These are phyloP conservation scores for Osmozyma mogii DNA, from an alignment of 805 yeast genomes.

Conservation along the genomic window DNA sequence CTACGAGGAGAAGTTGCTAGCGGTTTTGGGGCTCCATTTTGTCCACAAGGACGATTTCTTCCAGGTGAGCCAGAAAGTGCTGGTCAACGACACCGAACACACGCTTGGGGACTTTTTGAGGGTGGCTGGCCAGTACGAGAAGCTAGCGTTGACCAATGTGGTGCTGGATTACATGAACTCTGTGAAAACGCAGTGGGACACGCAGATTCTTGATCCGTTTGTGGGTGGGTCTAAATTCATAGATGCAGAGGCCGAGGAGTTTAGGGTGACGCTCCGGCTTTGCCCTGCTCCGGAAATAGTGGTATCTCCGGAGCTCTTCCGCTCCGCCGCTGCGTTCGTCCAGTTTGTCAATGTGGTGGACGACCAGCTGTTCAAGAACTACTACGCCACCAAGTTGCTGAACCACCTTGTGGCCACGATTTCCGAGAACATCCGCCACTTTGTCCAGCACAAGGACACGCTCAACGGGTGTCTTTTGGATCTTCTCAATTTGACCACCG, in stretches of 20 bases:
- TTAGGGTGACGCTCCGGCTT: neutral
- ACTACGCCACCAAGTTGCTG: slow-evolving; percentile 21
- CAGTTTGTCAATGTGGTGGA: slow-evolving; percentile 21
- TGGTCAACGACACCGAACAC: slow-evolving; percentile 1
- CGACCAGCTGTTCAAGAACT: slow-evolving; percentile 16
- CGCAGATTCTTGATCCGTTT: slow-evolving; percentile 7
- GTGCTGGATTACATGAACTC: slow-evolving; percentile 8
- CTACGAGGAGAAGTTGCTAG: too few species aligned
- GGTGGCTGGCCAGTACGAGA: neutral
- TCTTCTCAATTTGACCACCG: slow-evolving; percentile 13
- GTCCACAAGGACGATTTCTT: too few species aligned
- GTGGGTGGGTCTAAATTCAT: slow-evolving; percentile 5
- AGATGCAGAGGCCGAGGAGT: slow-evolving; percentile 3
- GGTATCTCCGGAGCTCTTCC: slow-evolving; percentile 10
- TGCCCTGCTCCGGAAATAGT: neutral
- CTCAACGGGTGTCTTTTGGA: slow-evolving; percentile 14
- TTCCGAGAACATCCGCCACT: slow-evolving; percentile 22
- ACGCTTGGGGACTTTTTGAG: slow-evolving; percentile 2
- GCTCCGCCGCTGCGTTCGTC: slow-evolving; percentile 20
- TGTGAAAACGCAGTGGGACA: slow-evolving; percentile 10
- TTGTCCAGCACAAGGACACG: slow-evolving; percentile 10
- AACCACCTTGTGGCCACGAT: slow-evolving; percentile 20
- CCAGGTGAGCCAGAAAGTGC: too few species aligned
- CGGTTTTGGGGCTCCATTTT: too few species aligned
- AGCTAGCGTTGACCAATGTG: slow-evolving; percentile 1